Conservation (phyloP, 2,329 filamentous ascomycete species). For the Colletotrichum noveboracense region DNA sequence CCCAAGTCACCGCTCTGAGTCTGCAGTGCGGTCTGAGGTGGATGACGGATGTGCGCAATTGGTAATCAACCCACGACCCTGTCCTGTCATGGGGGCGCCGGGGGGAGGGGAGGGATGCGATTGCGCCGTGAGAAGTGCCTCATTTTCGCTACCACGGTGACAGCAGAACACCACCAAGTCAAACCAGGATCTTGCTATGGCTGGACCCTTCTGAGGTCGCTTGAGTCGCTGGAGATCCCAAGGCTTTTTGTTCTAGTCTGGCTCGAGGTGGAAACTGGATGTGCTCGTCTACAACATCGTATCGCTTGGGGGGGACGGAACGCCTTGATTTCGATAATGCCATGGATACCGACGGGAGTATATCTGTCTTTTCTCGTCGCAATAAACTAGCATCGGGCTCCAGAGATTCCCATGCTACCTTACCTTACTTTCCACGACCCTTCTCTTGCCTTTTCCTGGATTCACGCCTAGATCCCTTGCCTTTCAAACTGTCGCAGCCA, state of each 20-base stretch:
- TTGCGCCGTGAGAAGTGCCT: neutral
- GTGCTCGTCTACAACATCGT: neutral
- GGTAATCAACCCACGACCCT: conserved; percentile 6
- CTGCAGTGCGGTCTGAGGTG: neutral
- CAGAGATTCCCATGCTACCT: neutral
- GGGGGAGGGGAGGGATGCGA: neutral
- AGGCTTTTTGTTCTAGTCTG: neutral
- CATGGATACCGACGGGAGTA: neutral
- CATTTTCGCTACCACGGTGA: conserved; percentile 16
- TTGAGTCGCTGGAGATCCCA: neutral
- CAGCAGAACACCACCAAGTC: neutral
- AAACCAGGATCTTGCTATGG: neutral
- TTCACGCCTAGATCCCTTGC: neutral
- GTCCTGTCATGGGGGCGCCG: neutral
- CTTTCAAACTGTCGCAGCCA: neutral
- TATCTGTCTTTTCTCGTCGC: neutral
- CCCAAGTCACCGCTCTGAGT: neutral
- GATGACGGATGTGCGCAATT: conserved; percentile 5
- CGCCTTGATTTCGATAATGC: neutral
- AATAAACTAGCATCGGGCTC: neutral
- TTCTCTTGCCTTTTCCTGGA: neutral
- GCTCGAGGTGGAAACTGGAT: neutral
- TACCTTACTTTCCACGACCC: neutral
- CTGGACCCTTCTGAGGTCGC: neutral
- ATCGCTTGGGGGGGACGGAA: neutral